Evolutionary conservation across 768 basidiomycete species (phyloP), one percentile per base, ranked within the genome.

Genomic region (Kwoniella sp.): DNA sequence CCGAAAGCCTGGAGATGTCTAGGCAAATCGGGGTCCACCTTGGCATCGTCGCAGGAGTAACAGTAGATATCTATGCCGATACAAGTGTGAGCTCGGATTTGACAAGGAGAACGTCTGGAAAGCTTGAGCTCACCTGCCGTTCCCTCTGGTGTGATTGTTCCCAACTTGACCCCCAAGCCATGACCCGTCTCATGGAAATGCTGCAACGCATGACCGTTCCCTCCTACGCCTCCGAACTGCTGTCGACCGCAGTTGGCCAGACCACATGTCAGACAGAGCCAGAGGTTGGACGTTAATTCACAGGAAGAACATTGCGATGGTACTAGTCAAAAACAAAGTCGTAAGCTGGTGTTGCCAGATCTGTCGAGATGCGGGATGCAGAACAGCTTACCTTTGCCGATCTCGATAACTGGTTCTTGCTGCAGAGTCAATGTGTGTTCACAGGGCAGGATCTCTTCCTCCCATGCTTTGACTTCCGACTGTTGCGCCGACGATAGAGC

Each of bases 401-500:
- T 62, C 13, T 65, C 52, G 41, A 74, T 73, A 28, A 74, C 63
- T 15, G 73, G 73, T 30, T 74, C 76, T 68, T 89, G 88, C 37
- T 85, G 79, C 2, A 90, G 80, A 12, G 84, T 83, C 12, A 86
- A 79, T 8, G 87, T 85, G 69, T 99, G 96, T 74, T 92, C 89
- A 84, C 96, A 99, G 7, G 92, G 81, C 0, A 83, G 74, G 47
- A 96, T 89, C 70, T 97, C 95, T 79, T 97, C 94, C 78, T 98
- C 93, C 96, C 96, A 99, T 5, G 96, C 90, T 81, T 96, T 90
- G 54, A 99, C 90, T 74, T 97, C 93, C 0, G 90, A 92, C 76
- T 95, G 90, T 54, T 93, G 90, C 0, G 92, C 90, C 1, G 92
- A 94, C 0, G 93, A 92, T 72, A 92, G 83, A 1, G 93, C 88